Evolutionary conservation across 352 stramenopile species (phyloP).

Genomic region (Phytophthora rubi): DNA sequence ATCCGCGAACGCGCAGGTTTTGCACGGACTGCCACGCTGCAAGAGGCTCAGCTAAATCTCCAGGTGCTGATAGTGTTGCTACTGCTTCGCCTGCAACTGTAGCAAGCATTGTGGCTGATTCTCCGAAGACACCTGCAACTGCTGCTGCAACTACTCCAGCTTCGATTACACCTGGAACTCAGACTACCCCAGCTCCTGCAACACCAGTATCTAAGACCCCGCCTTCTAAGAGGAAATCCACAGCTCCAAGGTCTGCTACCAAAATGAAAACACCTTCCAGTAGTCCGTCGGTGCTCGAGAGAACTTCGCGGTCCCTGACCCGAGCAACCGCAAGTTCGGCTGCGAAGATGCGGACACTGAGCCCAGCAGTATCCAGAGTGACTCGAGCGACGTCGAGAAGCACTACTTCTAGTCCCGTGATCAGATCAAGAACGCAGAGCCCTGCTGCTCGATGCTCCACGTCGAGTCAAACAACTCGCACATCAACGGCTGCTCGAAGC

Average conservation of each 20-base stretch:
- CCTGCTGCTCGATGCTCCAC: neutral
- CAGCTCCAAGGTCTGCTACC: conserved; percentile 13
- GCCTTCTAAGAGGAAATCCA: conserved; percentile 18
- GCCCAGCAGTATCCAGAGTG: conserved; percentile 27
- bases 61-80: conserved; percentile 15
- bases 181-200: neutral
- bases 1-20: conserved; percentile 48
- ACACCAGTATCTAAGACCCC: conserved; percentile 10
- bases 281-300: conserved; percentile 21
- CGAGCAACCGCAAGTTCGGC: conserved; percentile 38
- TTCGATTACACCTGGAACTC: conserved; percentile 14
- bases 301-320: conserved; percentile 24
- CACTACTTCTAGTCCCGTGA: conserved; percentile 16
- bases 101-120: conserved; percentile 16
- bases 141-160: conserved; percentile 13
- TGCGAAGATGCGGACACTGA: conserved; percentile 32
- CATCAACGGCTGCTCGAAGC: neutral
- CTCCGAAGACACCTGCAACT: conserved; percentile 20
- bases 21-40: conserved; percentile 55
- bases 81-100: conserved; percentile 13
- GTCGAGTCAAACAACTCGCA: neutral
- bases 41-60: conserved; percentile 34
- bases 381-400: conserved; percentile 14
- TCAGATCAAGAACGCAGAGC: conserved; percentile 28
- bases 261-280: conserved; percentile 23